These are phyloP conservation scores for Cystobasidium ongulense DNA, from an alignment of 768 basidiomycete species.

Conservation along the genomic window DNA sequence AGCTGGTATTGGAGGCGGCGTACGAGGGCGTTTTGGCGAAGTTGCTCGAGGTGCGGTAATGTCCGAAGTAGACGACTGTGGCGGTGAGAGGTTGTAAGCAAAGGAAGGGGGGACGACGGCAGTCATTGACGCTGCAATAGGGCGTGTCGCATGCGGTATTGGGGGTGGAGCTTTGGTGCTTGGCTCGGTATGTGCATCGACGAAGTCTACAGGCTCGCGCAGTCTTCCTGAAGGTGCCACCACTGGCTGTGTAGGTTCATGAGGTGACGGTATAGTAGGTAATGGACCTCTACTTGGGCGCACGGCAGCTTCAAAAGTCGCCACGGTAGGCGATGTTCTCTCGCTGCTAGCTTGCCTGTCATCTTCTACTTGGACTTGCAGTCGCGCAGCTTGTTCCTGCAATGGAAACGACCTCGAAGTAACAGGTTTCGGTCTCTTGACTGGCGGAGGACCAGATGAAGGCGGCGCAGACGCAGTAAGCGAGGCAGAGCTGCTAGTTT, in stretches of 20 bases:
- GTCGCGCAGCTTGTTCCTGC: not conserved
- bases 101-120: not conserved
- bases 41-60: not conserved
- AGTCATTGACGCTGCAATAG: not conserved
- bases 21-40: not conserved
- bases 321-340: not conserved
- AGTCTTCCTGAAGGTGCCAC: not conserved
- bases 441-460: not conserved
- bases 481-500: not conserved
- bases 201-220: not conserved
- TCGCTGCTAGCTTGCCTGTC: not conserved
- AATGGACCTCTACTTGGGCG: not conserved
- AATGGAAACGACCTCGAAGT: not conserved
- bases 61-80: not conserved
- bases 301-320: not conserved
- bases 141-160: not conserved
- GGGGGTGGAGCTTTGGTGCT: not conserved
- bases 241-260: not conserved
- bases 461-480: not conserved
- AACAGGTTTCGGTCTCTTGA: not conserved
- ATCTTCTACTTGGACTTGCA: not conserved
- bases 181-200: not conserved
- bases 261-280: not conserved
- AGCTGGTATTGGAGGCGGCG: not conserved
- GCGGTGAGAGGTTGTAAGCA: not conserved